Evolutionary conservation across 2,329 filamentous ascomycete species (phyloP).

Genomic region (Aureobasidium sp.): DNA sequence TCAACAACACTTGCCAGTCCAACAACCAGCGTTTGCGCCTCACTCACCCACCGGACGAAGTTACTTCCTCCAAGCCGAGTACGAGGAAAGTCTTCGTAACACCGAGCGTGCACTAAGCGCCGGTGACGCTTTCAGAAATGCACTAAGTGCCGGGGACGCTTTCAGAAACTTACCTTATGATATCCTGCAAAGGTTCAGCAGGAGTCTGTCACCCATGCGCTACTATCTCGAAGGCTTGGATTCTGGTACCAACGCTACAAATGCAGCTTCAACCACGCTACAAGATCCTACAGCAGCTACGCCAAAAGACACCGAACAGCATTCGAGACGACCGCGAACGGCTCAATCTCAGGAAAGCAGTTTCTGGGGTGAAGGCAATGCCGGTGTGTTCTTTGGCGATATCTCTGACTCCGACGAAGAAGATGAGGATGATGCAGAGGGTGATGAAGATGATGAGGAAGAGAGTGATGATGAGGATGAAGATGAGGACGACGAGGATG

Average conservation of each 20-base stretch:
- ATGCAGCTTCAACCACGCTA: background rate
- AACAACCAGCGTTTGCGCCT: background rate
- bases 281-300: background rate
- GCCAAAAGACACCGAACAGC: background rate
- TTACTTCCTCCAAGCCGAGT: slow-evolving; percentile 23
- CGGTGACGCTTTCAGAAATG: slow-evolving; percentile 19
- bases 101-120: slow-evolving; percentile 8
- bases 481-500: slow-evolving; percentile 11
- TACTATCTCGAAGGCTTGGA: slow-evolving; percentile 30
- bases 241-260: background rate
- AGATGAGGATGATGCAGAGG: slow-evolving; percentile 8
- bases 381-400: background rate
- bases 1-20: background rate
- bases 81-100: slow-evolving; percentile 11
- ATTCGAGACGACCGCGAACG: background rate
- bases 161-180: slow-evolving; percentile 29
- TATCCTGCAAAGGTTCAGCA: slow-evolving; percentile 36
- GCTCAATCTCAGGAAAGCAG: slow-evolving; percentile 6
- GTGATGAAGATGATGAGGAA: slow-evolving; percentile 5
- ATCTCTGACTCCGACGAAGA: slow-evolving; percentile 10
- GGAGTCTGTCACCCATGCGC: slow-evolving; percentile 36
- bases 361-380: slow-evolving; percentile 14
- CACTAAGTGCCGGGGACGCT: too few species aligned
- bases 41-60: slow-evolving; percentile 16
- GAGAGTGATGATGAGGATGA: slow-evolving; percentile 7